Conservation (phyloP, 768 basidiomycete species). For the Auriscalpium vulgare region DNA sequence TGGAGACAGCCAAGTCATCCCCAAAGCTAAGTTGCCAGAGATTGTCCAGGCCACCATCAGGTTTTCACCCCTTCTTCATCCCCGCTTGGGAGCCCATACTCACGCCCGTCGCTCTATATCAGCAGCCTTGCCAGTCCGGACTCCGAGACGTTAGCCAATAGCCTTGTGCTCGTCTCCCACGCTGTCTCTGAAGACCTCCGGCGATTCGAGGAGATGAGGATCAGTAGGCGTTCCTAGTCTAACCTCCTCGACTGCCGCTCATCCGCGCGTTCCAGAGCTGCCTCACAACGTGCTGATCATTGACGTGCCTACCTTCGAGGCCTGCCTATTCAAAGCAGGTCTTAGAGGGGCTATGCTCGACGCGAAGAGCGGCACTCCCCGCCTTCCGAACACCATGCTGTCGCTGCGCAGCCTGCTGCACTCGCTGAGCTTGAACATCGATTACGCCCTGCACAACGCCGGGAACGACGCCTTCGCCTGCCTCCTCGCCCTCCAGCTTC, state of each 20-base stretch:
- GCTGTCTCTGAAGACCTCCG: constrained; percentile 46
- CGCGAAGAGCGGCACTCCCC: constrained; percentile 45
- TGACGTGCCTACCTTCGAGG: constrained; percentile 60
- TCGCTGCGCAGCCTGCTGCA: constrained; percentile 56
- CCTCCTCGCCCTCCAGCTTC: constrained; percentile 60
- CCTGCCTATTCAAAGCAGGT: constrained; percentile 50
- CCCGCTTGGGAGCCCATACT: not conserved
- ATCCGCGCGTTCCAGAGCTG: constrained; percentile 38
- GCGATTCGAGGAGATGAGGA: constrained; percentile 70
- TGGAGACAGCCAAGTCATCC: constrained; percentile 64
- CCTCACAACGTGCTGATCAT: constrained; percentile 66
- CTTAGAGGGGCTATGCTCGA: constrained; percentile 55
- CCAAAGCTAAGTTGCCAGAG: constrained; percentile 61
- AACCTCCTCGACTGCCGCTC: not conserved
- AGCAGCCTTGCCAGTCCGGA: constrained; percentile 73
- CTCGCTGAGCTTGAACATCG: constrained; percentile 40
- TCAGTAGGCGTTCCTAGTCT: constrained; percentile 42
- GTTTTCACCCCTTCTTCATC: constrained; percentile 25
- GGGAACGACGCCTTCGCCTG: constrained; percentile 73
- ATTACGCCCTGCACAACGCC: constrained; percentile 55
- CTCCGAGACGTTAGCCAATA: constrained; percentile 62
- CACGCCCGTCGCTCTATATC: constrained; percentile 8
- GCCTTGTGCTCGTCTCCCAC: constrained; percentile 66
- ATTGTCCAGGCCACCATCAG: constrained; percentile 69
- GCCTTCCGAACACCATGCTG: constrained; percentile 45